Base-by-base conservation (phyloP, 208 protist species). In the Naegleria gruberi region DNA sequence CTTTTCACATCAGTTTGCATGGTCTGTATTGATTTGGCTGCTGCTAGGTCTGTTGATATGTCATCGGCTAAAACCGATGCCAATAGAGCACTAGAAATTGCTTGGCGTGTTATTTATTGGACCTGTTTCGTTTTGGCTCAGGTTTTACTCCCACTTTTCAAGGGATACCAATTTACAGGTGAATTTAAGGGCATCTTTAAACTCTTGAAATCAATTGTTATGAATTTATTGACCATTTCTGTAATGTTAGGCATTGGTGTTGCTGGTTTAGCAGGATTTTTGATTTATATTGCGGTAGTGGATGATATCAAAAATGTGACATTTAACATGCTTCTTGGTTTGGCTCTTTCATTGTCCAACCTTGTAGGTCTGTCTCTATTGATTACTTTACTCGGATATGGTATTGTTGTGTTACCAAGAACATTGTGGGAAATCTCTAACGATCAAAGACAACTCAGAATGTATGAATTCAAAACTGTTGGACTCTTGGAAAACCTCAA, bases 61-160 rank as follows among this genome's bases (percentile, higher is more conserved):
- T 23, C 51, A 65, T 65, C 51, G 51, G 51, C 51, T 30, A 65
- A 65, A 65, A 65, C 51, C 51, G 51, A 77, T 37, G 65, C 65
- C 26, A 77, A 77, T 77, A 30, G 30, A 37, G 30, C 65, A 19
- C 30, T 77, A 37, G 65, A 37, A 77, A 88, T 65, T 43, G 40
- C 46, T 10, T 88, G 45, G 43, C 8, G 37, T 19, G 37, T 88
- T 0, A 65, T 88, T 41, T 88, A 88, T 88, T 88, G 84, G 84
- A 43, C 45, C 19, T 45, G 46, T 15, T 43, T 51, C 6, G 84
- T 37, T 40, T 26, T 88, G 19, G 8, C 84, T 12, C 46, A 43
- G 45, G 26, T 88, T 1, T 12, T 88, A 6, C n/a, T 88, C 8
- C 84, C 84, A 15, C 4, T 65, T 23, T 65, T 34, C 4, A 43